Evolutionary conservation across 148 eudicot genomes (phyloP).

Genomic region (Camellia granthamiana): DNA sequence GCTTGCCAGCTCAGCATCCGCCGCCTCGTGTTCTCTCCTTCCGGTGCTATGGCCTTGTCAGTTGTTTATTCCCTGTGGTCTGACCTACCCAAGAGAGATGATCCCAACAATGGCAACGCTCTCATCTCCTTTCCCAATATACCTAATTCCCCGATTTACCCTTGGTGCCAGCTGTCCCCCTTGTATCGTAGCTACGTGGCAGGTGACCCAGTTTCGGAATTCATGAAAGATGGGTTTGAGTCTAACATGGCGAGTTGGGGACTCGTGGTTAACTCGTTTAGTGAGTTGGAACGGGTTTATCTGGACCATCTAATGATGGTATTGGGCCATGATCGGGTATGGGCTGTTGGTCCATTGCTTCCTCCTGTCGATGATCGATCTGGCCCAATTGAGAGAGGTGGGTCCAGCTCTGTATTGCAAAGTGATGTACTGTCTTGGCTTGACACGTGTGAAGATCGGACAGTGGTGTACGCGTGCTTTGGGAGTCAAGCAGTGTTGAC

Average conservation of each 20-base stretch:
- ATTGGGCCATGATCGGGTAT: conserved; percentile 36
- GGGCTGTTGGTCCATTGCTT: conserved; percentile 39
- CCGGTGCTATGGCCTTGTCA: conserved; percentile 34
- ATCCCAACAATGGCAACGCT: conserved; percentile 8
- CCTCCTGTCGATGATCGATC: conserved; percentile 17
- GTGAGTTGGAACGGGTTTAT: conserved; percentile 30
- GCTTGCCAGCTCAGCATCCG: conserved; percentile 24
- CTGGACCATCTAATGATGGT: conserved; percentile 16
- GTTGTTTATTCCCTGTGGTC: conserved; percentile 29
- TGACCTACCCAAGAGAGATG: conserved; percentile 17
- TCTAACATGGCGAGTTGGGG: conserved; percentile 34
- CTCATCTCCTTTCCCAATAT: conserved; percentile 11
- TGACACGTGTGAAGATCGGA: conserved; percentile 17
- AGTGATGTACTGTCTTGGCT: conserved; percentile 35
- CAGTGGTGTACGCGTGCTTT: conserved; percentile 43
- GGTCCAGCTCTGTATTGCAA: conserved; percentile 16
- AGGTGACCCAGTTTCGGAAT: conserved; percentile 33
- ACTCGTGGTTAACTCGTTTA: conserved; percentile 41
- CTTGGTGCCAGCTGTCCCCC: conserved; percentile 42
- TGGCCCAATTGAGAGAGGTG: conserved; percentile 17
- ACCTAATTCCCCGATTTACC: conserved; percentile 34
- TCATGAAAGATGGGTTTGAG: conserved; percentile 12
- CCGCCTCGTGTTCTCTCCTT: conserved; percentile 35
- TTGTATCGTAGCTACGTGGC: conserved; percentile 27
- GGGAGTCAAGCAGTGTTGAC: conserved; percentile 42